Conservation (phyloP, 192 early-diverging fungal species). For the Podochytrium sp. region DNA sequence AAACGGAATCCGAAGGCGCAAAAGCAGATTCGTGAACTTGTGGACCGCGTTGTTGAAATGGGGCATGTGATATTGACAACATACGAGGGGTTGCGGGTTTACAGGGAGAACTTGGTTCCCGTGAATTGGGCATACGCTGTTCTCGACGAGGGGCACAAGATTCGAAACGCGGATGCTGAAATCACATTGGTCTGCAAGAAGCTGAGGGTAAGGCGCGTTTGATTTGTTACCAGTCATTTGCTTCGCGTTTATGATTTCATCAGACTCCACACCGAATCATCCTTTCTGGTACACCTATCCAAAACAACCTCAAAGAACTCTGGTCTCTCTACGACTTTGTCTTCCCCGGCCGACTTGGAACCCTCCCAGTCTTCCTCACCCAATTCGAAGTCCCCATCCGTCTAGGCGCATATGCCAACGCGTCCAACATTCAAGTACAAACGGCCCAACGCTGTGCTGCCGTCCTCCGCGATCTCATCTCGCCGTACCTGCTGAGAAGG, state of each 20-base stretch:
- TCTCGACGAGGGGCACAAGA: conserved; percentile 96
- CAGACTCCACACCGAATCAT: conserved; percentile 57
- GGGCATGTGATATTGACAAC: conserved; percentile 88
- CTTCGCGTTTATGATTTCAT: not conserved
- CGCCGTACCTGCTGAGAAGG: conserved; percentile 88
- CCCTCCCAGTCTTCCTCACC: conserved; percentile 80
- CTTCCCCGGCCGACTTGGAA: conserved; percentile 64
- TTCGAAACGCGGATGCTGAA: conserved; percentile 92
- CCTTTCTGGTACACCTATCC: conserved; percentile 66
- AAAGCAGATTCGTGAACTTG: conserved; percentile 50
- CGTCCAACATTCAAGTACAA: conserved; percentile 87
- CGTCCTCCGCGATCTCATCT: conserved; percentile 88
- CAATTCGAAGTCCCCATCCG: conserved; percentile 94
- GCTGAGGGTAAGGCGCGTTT: conserved; percentile 48
- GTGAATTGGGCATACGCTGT: conserved; percentile 85
- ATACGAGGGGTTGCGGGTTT: conserved; percentile 78
- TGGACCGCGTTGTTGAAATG: conserved; percentile 41
- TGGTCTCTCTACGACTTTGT: conserved; percentile 65
- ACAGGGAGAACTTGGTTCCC: conserved; percentile 68
- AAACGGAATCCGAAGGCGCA: conserved; percentile 53
- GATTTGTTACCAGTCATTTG: not conserved
- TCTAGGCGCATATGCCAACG: conserved; percentile 91
- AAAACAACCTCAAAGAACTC: conserved; percentile 60
- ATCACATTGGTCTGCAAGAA: conserved; percentile 63
- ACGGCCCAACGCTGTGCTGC: conserved; percentile 93